Evolutionary conservation across 129 eudicot species (phyloP), one percentile per base, ranked within the genome.

Genomic region (Logfia minima): DNA sequence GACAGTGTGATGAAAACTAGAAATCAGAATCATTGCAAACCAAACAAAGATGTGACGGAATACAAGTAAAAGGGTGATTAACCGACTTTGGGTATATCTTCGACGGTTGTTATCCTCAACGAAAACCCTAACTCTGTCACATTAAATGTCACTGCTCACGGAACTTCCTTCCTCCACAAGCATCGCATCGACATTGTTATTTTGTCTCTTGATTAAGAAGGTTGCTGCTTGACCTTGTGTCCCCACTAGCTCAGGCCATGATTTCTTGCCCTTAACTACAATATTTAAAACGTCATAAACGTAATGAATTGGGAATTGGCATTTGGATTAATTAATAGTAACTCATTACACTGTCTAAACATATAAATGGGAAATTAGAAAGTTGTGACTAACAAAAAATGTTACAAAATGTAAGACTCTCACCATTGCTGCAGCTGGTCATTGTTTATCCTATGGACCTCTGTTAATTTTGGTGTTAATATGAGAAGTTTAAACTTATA

Each of bases 191-290:
- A 75, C 84, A 5, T 22, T 24, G 5, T 37, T 45, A 63, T 75
- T 75, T 70, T 81, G 48, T 19, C 77, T 81, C 53, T 81, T 77
- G 34, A 81, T 81, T 68, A 81, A 21, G 41, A 1, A 0, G 9
- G 51, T 21, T 5, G 84, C 84, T 17, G n/a, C n/a, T n/a, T n/a
- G n/a, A n/a, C n/a, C n/a, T n/a, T n/a, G 4, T 1, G 60, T 65
- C 34, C 84, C 84, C 0, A 81, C 81, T 8, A 81, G 51, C 77
- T 81, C 84, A 0, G 80, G 84, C 84, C 84, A 81, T 34, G 81
- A 69, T 48, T 81, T 75, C 81, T 75, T 81, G 7, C 81, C 84
- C 37, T 81, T 45, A 69, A 75, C 84, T 81, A 14, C 48, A 61
- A 4, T 22, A 24, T 24, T 29, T 10, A 64, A 32, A 32, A 45